These are phyloP conservation scores for Mortierella sp. DNA, from an alignment of 371 early-diverging fungal species.

Conservation along the genomic window DNA sequence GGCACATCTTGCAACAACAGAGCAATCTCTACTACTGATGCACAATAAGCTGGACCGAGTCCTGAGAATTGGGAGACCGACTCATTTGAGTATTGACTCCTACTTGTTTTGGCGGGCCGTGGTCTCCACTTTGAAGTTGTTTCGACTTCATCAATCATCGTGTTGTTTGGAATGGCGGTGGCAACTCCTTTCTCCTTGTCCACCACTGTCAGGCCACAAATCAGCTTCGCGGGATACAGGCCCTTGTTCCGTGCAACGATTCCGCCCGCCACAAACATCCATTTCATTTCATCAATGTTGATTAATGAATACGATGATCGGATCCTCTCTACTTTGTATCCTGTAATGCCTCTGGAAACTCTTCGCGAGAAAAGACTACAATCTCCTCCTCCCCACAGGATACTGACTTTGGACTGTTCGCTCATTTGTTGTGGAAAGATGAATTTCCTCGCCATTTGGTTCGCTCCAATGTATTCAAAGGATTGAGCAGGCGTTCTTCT, in stretches of 20 bases:
- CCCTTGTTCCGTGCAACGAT: constrained; percentile 17
- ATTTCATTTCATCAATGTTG: constrained; percentile 10
- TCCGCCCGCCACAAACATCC: constrained; percentile 20
- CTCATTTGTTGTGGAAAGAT: constrained; percentile 7
- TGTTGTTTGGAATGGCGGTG: not conserved
- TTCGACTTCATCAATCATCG: constrained; percentile 11
- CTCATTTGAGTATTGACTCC: constrained; percentile 9
- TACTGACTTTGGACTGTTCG: constrained; percentile 5
- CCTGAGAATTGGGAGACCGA: constrained; percentile 14
- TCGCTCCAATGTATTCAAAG: not conserved
- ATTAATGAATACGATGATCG: constrained; percentile 15
- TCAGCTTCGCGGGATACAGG: not conserved
- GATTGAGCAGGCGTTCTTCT: not conserved
- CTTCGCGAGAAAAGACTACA: constrained; percentile 15
- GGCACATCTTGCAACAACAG: constrained; percentile 17
- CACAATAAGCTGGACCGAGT: constrained; percentile 9
- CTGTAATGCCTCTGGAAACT: constrained; percentile 18
- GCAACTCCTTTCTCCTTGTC: not conserved
- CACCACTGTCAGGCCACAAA: constrained; percentile 6
- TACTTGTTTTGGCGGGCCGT: constrained; percentile 11
- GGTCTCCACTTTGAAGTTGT: constrained; percentile 20
- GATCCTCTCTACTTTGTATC: constrained; percentile 14
- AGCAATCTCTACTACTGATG: constrained; percentile 15
- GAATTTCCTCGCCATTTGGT: not conserved
- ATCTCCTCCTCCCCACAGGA: constrained; percentile 13